Percentiles rank a stretch among this genome's conserved stretches.
These are phyloP conservation scores for Ramularia endophylla DNA, from an alignment of 2,329 filamentous ascomycete genomes.

Conservation along the genomic window DNA sequence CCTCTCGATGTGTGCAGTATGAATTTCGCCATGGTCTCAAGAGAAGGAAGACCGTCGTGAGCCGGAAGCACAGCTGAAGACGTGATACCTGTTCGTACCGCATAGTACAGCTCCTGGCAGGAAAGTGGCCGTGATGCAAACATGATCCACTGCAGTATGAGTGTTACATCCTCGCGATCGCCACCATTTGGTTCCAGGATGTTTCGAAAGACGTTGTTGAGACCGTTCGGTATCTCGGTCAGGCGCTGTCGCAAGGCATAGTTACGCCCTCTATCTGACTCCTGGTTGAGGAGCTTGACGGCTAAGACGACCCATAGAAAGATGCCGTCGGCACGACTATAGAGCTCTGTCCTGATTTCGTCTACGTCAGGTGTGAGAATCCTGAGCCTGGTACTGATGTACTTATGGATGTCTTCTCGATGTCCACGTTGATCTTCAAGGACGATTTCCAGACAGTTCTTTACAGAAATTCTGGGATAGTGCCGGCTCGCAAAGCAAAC, in stretches of 20 bases:
- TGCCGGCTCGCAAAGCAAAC: slow-evolving; percentile 40
- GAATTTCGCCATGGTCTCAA: slow-evolving; percentile 28
- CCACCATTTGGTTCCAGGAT: slow-evolving; percentile 44
- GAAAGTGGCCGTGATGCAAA: slow-evolving; percentile 42
- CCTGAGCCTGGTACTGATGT: slow-evolving; percentile 1
- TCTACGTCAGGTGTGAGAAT: background rate
- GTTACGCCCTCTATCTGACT: slow-evolving; percentile 29
- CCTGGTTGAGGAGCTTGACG: slow-evolving; percentile 41
- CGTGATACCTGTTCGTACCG: slow-evolving; percentile 30
- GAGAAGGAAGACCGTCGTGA: slow-evolving; percentile 4
- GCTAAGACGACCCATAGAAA: slow-evolving; percentile 45
- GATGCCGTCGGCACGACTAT: slow-evolving; percentile 32
- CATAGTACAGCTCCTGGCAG: slow-evolving; percentile 43
- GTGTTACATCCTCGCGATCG: slow-evolving; percentile 36
- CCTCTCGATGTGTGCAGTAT: slow-evolving; percentile 46
- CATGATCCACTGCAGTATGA: slow-evolving; percentile 50
- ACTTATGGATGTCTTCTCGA: slow-evolving; percentile 1
- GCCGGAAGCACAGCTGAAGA: background rate
- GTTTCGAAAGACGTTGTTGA: slow-evolving; percentile 46
- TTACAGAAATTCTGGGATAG: slow-evolving; percentile 37
- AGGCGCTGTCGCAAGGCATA: slow-evolving; percentile 30
- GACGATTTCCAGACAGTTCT: slow-evolving; percentile 25
- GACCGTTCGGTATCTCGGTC: slow-evolving; percentile 34
- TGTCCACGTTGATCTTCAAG: slow-evolving; percentile 33
- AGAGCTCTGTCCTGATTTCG: background rate